Evolutionary conservation across 176 grass and related monocot genomes (phyloP), one percentile per base, ranked within the genome.

Genomic region (Aegilops speltoides): DNA sequence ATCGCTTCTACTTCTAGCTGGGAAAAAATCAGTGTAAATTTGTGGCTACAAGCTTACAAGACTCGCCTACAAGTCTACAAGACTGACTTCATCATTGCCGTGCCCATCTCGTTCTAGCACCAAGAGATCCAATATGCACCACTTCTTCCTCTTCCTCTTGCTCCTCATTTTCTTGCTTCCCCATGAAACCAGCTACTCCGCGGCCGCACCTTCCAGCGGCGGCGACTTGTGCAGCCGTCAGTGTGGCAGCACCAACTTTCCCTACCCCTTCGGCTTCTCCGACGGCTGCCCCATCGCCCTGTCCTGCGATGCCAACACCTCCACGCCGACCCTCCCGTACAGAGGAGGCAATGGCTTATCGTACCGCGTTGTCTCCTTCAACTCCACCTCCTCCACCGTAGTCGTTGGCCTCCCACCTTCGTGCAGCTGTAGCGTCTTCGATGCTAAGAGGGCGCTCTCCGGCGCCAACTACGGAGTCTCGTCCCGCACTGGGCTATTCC

Each of bases 251-350:
- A 10, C 0, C 4, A 6, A 0, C 0, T 86, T 89, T 3, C 75
- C 84, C 0, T 97, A 91, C 65, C 95, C 95, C 0, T 86, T 97
- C 9, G 92, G 92, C 29, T 97, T 97, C 89, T 88, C 86, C 22
- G 4, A 6, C 10, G 69, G 31, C 13, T 97, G 92, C 63, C 63
- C 17, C 7, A 86, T 97, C 81, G 1, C 2, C 8, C 67, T 94
- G 2, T 36, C 20, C 24, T 94, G 88, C 81, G 62, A 80, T 70
- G 26, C 59, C 31, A 59, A 15, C 16, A 4, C 0, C 0, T 52
- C 48, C 48, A 52, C 16, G 7, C 1, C 54, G 17, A 25, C 86
- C 7, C 87, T 89, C 17, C 59, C 59, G 10, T 62, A 62, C 59
- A 24, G 2, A 24, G 3, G n/a, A 23, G 20, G 9, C 0, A 34